phyloP scores from a whole-genome alignment of 768 basidiomycete genomes.

The Boletus tomentosulus region DNA sequence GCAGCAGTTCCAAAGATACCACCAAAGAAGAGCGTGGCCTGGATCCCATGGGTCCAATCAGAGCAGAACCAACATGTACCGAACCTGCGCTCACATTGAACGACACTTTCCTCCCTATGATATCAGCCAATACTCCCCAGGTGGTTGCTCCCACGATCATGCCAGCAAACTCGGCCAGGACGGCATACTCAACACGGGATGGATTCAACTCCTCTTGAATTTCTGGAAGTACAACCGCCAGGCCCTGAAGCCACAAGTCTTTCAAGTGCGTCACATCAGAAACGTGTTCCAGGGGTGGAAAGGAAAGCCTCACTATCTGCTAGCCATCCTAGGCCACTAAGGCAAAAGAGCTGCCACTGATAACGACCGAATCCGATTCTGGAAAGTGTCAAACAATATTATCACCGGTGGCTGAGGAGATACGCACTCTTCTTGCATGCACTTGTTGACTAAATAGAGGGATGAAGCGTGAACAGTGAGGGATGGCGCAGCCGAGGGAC shows the following conservation, averaged over 20 bases:
- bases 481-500: not conserved
- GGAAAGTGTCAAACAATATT: not conserved
- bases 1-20: slow-evolving; percentile 51
- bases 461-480: not conserved
- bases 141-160: slow-evolving; percentile 45
- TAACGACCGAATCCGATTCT: slow-evolving; percentile 51
- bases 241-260: slow-evolving; percentile 43
- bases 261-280: not conserved
- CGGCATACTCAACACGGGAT: slow-evolving; percentile 41
- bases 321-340: slow-evolving; percentile 47
- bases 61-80: not conserved
- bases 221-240: slow-evolving; percentile 43
- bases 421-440: slow-evolving; percentile 43
- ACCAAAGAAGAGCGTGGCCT: slow-evolving; percentile 34
- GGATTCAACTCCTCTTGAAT: slow-evolving; percentile 43
- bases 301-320: slow-evolving; percentile 39
- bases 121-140: slow-evolving; percentile 49
- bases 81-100: slow-evolving; percentile 32
- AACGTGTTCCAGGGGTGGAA: slow-evolving; percentile 20
- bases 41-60: not conserved
- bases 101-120: slow-evolving; percentile 44
- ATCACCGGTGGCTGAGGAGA: slow-evolving; percentile 4
- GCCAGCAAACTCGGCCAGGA: slow-evolving; percentile 44
- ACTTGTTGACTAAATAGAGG: slow-evolving; percentile 39
- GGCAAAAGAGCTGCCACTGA: slow-evolving; percentile 44